phyloP scores from a whole-genome alignment of 371 early-diverging fungal genomes.

The Dichotomocladium elegans region DNA sequence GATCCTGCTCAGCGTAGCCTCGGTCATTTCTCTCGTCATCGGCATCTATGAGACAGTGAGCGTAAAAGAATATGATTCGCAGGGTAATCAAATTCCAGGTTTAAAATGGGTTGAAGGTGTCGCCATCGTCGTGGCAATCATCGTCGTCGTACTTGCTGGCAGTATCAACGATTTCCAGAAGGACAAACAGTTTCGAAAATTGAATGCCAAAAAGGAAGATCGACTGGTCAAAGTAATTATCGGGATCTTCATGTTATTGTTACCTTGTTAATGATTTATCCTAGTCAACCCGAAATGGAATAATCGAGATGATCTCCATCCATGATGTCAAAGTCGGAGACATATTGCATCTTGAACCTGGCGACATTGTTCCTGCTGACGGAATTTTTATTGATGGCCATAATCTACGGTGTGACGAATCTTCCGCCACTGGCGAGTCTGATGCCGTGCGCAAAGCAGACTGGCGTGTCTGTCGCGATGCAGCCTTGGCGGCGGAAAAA shows the following conservation, averaged over 20 bases:
- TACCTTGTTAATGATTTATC: neutral
- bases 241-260: neutral
- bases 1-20: slow-evolving; percentile 77
- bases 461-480: slow-evolving; percentile 23
- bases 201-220: slow-evolving; percentile 82
- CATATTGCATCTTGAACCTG: slow-evolving; percentile 84
- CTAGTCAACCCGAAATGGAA: slow-evolving; percentile 72
- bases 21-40: slow-evolving; percentile 78
- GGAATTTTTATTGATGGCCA: slow-evolving; percentile 81
- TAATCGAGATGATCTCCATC: slow-evolving; percentile 71
- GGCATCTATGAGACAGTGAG: slow-evolving; percentile 83
- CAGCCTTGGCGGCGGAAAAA: neutral
- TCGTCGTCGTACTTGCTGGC: slow-evolving; percentile 76
- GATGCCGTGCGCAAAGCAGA: slow-evolving; percentile 62
- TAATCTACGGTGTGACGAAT: slow-evolving; percentile 86
- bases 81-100: slow-evolving; percentile 34
- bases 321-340: slow-evolving; percentile 87
- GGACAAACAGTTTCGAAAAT: slow-evolving; percentile 79
- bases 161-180: slow-evolving; percentile 86
- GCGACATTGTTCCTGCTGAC: slow-evolving; percentile 90
- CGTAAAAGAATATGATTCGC: slow-evolving; percentile 29
- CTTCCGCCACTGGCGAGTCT: slow-evolving; percentile 89
- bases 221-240: slow-evolving; percentile 59
- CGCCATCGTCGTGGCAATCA: slow-evolving; percentile 75
- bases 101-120: slow-evolving; percentile 77